Evolutionary conservation across 139 green algal species (phyloP).

Genomic region (Chlamydomonas schloesseri): DNA sequence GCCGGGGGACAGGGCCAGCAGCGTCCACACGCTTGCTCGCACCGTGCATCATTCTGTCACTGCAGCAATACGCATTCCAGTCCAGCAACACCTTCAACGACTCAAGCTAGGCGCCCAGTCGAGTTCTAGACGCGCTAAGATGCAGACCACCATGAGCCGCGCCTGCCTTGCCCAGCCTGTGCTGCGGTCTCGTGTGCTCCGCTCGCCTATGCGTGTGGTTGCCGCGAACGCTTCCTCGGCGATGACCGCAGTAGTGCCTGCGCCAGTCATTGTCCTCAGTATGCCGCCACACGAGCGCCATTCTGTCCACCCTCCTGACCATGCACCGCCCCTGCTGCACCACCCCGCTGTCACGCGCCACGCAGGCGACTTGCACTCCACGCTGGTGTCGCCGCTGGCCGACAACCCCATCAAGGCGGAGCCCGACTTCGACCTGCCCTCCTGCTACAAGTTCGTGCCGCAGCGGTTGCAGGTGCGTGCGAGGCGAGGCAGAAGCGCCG

Average conservation of each 20-base stretch:
- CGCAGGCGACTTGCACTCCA: conserved; percentile 37
- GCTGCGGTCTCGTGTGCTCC: not conserved
- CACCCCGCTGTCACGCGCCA: too few relatives aligned
- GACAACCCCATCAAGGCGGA: conserved; percentile 82
- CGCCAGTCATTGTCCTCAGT: conserved; percentile 22
- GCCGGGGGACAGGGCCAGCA: too few relatives aligned
- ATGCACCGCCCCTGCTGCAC: too few relatives aligned
- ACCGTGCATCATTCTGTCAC: too few relatives aligned
- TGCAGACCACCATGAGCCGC: not conserved
- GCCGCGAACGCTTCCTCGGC: not conserved
- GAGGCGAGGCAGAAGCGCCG: too few relatives aligned
- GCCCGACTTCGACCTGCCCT: conserved; percentile 89
- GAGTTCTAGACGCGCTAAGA: not conserved
- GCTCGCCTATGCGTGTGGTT: not conserved
- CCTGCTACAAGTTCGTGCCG: conserved; percentile 88
- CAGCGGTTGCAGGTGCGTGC: conserved; percentile 61
- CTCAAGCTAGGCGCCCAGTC: not conserved
- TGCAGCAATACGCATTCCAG: too few relatives aligned
- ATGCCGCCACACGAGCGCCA: not conserved
- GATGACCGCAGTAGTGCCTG: not conserved
- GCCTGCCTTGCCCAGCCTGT: not conserved
- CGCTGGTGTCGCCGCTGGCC: conserved; percentile 88
- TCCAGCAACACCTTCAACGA: too few relatives aligned
- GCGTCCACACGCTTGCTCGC: too few relatives aligned
- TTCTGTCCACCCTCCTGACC: too few relatives aligned